Percentiles rank a stretch among this genome's conserved stretches.
Conservation (phyloP, 2,329 filamentous ascomycete genomes). For the Calonectria leucothoes region DNA sequence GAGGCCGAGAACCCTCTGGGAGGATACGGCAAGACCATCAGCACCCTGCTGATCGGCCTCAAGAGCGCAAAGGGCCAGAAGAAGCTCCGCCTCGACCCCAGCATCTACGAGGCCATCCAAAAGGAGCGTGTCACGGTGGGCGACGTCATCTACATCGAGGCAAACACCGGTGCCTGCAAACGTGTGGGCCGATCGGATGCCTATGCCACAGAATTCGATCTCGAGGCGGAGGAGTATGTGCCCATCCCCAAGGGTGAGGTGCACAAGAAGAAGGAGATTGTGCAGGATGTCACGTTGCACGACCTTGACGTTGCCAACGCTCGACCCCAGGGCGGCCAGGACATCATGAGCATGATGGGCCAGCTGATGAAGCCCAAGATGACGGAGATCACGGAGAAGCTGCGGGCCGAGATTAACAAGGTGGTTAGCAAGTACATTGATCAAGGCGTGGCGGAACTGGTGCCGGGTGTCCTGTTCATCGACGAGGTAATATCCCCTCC, state of each 20-base stretch:
- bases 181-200: slow-evolving; percentile 95
- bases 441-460: slow-evolving; percentile 95
- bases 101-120: slow-evolving; percentile 99
- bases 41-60: slow-evolving; percentile 91
- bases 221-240: slow-evolving; percentile 98
- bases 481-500: slow-evolving; percentile 77
- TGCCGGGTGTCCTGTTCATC: slow-evolving; percentile 98
- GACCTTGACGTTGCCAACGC: slow-evolving; percentile 97
- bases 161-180: slow-evolving; percentile 98
- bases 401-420: slow-evolving; percentile 97
- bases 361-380: slow-evolving; percentile 99
- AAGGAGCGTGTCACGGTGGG: slow-evolving; percentile 97
- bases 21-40: slow-evolving; percentile 97
- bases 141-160: slow-evolving; percentile 99
- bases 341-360: slow-evolving; percentile 99
- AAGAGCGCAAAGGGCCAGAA: slow-evolving; percentile 98
- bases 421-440: slow-evolving; percentile 99
- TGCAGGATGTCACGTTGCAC: slow-evolving; percentile 97
- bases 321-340: slow-evolving; percentile 94
- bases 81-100: slow-evolving; percentile 95
- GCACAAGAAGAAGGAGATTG: slow-evolving; percentile 99
- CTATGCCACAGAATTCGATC: slow-evolving; percentile 97
- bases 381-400: slow-evolving; percentile 98
- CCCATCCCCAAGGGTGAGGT: slow-evolving; percentile 99
- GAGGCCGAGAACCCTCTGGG: slow-evolving; percentile 98